Evolutionary conservation across 768 basidiomycete genomes (phyloP), one percentile per base, ranked within the genome.

Genomic region (Favolaschia claudopus): DNA sequence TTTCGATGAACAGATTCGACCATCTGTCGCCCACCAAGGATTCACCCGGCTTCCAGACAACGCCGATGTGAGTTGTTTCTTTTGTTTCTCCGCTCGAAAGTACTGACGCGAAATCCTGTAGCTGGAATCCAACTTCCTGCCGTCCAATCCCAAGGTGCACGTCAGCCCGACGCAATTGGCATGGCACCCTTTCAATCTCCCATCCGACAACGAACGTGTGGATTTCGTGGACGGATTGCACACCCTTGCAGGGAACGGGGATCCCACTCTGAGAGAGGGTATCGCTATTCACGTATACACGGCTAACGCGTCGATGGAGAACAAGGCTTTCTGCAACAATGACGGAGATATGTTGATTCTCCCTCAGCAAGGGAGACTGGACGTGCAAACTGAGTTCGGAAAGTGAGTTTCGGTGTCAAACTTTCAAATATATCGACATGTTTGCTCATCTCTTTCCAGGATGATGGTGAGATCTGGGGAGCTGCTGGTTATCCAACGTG

Each of bases 341-440:
- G 87, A 89, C 61, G 87, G 88, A 7, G 87, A 89, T 70, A 82
- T 88, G 77, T 72, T 89, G 67, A 85, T 90, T 65, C 73, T 89
- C 17, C 88, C 88, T 9, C 83, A 88, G 67, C 79, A 83, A 66
- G 88, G 88, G 6, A 77, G 86, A 13, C 72, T 89, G 60, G 87
- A 89, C 67, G 82, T 90, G 37, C 87, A 87, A 70, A 89, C 88
- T 2, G 88, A 90, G 70, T 82, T 86, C 59, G 88, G 88, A 49
- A 84, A 79, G 86, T 87, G 62, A 63, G 84, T 75, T 62, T 27
- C n/a, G n/a, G n/a, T n/a, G n/a, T n/a, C n/a, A n/a, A 62, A 60
- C 24, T 52, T n/a, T 20, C 12, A 39, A 10, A 34, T 28, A 12
- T 51, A 19, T 19, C 17, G 32, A 25, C 13, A 19, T 15, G 5